A percentile compares a stretch with the other conserved stretches of the same genome.
These are phyloP conservation scores for Orychophragmus violaceus DNA, from an alignment of 345 rosid species.

Conservation along the genomic window DNA sequence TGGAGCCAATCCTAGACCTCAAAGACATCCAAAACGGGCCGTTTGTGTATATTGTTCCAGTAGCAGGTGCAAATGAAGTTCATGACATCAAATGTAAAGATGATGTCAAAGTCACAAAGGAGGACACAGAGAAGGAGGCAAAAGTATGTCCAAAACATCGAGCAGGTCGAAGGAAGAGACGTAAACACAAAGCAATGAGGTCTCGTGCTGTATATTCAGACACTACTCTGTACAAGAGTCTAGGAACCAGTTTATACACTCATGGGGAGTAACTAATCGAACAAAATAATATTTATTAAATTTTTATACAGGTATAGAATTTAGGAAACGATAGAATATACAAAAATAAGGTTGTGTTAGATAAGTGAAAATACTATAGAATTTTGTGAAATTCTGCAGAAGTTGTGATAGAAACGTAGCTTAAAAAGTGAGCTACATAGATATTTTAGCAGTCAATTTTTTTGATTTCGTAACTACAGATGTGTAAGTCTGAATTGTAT, in stretches of 20 bases:
- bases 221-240: slow-evolving; percentile 53
- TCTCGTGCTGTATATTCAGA: slow-evolving; percentile 65
- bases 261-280: slow-evolving; percentile 19
- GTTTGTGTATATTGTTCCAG: slow-evolving; percentile 34
- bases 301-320: slow-evolving; percentile 10
- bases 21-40: slow-evolving; percentile 41
- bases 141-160: slow-evolving; percentile 13
- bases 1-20: slow-evolving; percentile 57
- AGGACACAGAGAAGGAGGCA: slow-evolving; percentile 21
- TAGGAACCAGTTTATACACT: slow-evolving; percentile 53
- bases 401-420: slow-evolving; percentile 27
- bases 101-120: slow-evolving; percentile 21
- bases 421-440: slow-evolving; percentile 31
- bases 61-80: slow-evolving; percentile 2
- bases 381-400: neutral
- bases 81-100: slow-evolving; percentile 11
- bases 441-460: slow-evolving; percentile 23
- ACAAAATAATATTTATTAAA: neutral
- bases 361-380: slow-evolving; percentile 13
- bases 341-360: slow-evolving; percentile 9
- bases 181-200: slow-evolving; percentile 35
- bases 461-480: slow-evolving; percentile 22
- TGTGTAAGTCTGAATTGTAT: slow-evolving; percentile 27
- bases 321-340: slow-evolving; percentile 14
- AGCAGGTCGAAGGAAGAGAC: slow-evolving; percentile 31